Evolutionary conservation across 345 rosid species (phyloP).

Genomic region (Mercurialis annua): DNA sequence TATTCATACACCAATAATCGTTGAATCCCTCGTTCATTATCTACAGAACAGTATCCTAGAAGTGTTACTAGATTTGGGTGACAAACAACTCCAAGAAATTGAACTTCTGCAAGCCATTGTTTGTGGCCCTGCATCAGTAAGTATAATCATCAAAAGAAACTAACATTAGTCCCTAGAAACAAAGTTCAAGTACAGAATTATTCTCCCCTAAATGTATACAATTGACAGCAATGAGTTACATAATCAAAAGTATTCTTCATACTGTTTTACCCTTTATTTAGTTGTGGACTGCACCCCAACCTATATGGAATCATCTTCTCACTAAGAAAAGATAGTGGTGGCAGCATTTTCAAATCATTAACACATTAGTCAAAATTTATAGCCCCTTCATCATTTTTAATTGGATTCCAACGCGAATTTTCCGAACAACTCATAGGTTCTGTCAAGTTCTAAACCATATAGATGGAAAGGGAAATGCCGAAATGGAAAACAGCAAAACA

Average conservation of each 20-base stretch:
- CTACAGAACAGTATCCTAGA: constrained; percentile 67
- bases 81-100: constrained; percentile 68
- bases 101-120: constrained; percentile 90
- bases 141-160: constrained; percentile 12
- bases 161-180: background rate
- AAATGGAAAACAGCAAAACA: no score
- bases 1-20: constrained; percentile 73
- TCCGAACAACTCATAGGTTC: background rate
- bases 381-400: background rate
- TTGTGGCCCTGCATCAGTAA: constrained; percentile 64
- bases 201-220: background rate
- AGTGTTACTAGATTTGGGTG: constrained; percentile 91
- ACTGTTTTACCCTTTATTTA: background rate
- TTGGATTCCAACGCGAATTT: background rate
- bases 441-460: background rate
- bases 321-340: background rate
- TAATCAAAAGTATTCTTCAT: background rate
- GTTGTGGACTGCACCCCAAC: no score
- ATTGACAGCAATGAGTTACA: background rate
- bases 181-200: constrained; percentile 1
- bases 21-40: constrained; percentile 59
- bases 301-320: background rate
- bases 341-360: background rate
- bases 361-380: background rate
- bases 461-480: no score